Evolutionary conservation across 306 rosid species (phyloP).

Genomic region (Corylus americana): DNA sequence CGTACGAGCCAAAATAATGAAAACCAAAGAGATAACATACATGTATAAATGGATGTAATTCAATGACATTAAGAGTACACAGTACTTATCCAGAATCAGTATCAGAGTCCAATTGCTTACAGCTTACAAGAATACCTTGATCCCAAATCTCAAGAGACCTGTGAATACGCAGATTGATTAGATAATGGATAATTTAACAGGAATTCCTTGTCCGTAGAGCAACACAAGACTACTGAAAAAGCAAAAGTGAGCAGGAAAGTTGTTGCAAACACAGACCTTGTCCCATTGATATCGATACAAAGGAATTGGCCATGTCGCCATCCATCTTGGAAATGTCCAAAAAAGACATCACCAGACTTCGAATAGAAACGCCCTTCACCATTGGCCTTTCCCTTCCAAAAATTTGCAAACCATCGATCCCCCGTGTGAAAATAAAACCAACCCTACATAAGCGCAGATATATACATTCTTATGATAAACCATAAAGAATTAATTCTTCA

Average conservation of each 20-base stretch:
- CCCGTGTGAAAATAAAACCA: conserved; percentile 93
- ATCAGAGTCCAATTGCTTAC: conserved; percentile 43
- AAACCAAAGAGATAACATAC: not conserved
- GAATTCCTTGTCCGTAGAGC: not conserved
- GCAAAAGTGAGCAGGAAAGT: not conserved
- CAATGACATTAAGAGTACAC: not conserved
- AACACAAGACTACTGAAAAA: not conserved
- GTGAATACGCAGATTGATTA: conserved; percentile 15
- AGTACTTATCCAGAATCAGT: conserved; percentile 24
- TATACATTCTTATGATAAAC: not conserved
- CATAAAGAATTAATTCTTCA: not conserved
- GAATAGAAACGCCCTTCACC: conserved; percentile 96
- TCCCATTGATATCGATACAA: conserved; percentile 73
- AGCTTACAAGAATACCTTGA: conserved; percentile 60
- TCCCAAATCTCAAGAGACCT: conserved; percentile 78
- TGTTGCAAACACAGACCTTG: conserved; percentile 46
- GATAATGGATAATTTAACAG: conserved; percentile 5
- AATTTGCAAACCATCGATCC: conserved; percentile 93
- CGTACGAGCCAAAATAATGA: not conserved
- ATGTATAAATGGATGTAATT: not conserved
- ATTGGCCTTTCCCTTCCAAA: conserved; percentile 98
- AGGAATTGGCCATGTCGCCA: conserved; percentile 91
- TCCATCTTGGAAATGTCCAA: conserved; percentile 85
- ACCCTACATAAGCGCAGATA: conserved; percentile 50
- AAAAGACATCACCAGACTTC: conserved; percentile 77